phyloP scores from a whole-genome alignment of 1,139 yeast species.

The Yamadazyma mexicana region DNA sequence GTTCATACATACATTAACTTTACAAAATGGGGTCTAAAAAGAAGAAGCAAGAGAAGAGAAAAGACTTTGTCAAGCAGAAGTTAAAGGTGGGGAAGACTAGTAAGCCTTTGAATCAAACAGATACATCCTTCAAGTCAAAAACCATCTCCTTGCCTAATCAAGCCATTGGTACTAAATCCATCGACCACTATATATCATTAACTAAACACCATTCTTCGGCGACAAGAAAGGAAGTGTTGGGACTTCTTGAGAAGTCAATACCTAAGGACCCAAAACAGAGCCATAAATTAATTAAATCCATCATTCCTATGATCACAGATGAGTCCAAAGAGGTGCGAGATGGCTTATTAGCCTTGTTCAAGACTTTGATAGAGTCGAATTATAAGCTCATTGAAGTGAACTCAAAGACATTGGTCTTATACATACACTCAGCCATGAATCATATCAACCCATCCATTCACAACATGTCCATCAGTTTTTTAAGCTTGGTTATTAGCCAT shows the following conservation, averaged over 20 bases:
- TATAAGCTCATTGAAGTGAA: constrained; percentile 66
- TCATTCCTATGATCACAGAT: constrained; percentile 64
- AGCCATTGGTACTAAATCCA: constrained; percentile 47
- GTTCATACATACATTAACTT: background rate
- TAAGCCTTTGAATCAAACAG: constrained; percentile 74
- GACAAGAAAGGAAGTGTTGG: constrained; percentile 74
- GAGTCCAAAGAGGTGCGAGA: constrained; percentile 63
- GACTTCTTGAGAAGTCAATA: constrained; percentile 45
- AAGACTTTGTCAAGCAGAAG: constrained; percentile 78
- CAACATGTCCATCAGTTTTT: constrained; percentile 64
- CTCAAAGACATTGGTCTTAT: constrained; percentile 63
- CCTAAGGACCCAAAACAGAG: constrained; percentile 54
- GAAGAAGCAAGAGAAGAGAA: constrained; percentile 67
- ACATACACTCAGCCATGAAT: constrained; percentile 92
- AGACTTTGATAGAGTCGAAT: constrained; percentile 49
- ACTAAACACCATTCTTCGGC: constrained; percentile 75
- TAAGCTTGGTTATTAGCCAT: constrained; percentile 52
- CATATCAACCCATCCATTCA: constrained; percentile 78
- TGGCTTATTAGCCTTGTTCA: constrained; percentile 53
- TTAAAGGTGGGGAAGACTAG: constrained; percentile 85
- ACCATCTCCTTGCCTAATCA: constrained; percentile 64
- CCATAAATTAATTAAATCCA: constrained; percentile 56
- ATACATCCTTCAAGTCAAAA: constrained; percentile 81
- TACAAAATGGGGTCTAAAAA: constrained; percentile 51
- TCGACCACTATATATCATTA: constrained; percentile 61